These are phyloP conservation scores for Russula sp. DNA, from an alignment of 768 basidiomycete species.

Conservation along the genomic window DNA sequence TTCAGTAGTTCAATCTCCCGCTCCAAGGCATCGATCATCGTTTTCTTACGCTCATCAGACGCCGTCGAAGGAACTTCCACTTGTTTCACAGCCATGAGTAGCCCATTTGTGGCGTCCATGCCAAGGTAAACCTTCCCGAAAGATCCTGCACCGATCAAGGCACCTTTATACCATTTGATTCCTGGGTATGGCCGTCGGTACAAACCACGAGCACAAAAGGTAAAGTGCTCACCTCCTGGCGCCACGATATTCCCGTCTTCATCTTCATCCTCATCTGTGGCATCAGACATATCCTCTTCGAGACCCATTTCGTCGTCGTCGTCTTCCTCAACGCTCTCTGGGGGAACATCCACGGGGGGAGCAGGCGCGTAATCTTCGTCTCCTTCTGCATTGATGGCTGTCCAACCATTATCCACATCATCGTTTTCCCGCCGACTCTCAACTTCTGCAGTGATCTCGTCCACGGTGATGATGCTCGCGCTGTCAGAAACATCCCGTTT, in stretches of 20 bases:
- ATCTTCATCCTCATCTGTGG: slow-evolving; percentile 39
- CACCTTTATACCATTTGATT: slow-evolving; percentile 96
- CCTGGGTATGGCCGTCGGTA: slow-evolving; percentile 29
- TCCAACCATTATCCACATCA: slow-evolving; percentile 57
- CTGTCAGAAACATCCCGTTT: slow-evolving; percentile 83
- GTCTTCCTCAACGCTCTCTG: slow-evolving; percentile 42
- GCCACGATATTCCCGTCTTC: slow-evolving; percentile 47
- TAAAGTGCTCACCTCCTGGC: slow-evolving; percentile 42
- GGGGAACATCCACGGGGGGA: slow-evolving; percentile 28
- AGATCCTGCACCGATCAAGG: slow-evolving; percentile 89
- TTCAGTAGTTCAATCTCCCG: slow-evolving; percentile 92
- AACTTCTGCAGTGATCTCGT: slow-evolving; percentile 96
- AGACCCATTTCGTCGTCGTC: slow-evolving; percentile 38
- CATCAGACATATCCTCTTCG: slow-evolving; percentile 33
- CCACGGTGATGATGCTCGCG: slow-evolving; percentile 88
- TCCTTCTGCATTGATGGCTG: slow-evolving; percentile 55
- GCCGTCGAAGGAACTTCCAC: slow-evolving; percentile 83
- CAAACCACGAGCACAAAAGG: background rate
- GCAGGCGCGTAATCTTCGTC: slow-evolving; percentile 28
- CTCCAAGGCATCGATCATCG: slow-evolving; percentile 87
- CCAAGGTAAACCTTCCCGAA: slow-evolving; percentile 94
- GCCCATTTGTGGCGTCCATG: slow-evolving; percentile 85
- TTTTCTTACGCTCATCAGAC: slow-evolving; percentile 89
- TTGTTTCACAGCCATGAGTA: slow-evolving; percentile 97
- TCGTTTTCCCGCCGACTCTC: slow-evolving; percentile 62